phyloP scores from a whole-genome alignment of 2,329 filamentous ascomycete genomes.

The Ophiostoma piceae region DNA sequence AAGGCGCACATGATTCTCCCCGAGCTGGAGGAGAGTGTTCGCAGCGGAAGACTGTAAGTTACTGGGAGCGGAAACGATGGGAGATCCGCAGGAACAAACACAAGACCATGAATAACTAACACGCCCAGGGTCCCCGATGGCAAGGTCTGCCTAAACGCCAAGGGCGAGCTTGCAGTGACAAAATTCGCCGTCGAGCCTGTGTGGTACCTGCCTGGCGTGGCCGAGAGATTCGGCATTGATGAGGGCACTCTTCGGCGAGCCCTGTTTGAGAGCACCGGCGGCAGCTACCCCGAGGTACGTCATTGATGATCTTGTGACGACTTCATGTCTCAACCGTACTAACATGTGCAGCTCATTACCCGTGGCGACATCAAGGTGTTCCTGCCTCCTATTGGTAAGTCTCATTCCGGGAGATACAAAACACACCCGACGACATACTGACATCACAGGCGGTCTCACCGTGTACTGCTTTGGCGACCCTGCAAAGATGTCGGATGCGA shows the following conservation, averaged over 20 bases:
- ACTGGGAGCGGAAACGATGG: not conserved
- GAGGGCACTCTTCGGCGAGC: slow-evolving; percentile 81
- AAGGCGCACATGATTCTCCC: slow-evolving; percentile 92
- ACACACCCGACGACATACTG: not conserved
- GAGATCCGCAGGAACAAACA: not conserved
- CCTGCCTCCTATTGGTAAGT: slow-evolving; percentile 76
- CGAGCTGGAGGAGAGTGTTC: slow-evolving; percentile 85
- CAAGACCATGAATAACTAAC: not conserved
- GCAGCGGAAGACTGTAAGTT: slow-evolving; percentile 61
- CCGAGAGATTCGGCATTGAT: slow-evolving; percentile 88
- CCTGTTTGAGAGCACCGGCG: slow-evolving; percentile 91
- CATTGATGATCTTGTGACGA: not conserved
- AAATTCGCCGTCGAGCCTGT: slow-evolving; percentile 96
- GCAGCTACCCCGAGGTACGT: slow-evolving; percentile 78
- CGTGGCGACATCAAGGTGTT: slow-evolving; percentile 92
- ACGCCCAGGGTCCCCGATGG: slow-evolving; percentile 60
- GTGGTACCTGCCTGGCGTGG: slow-evolving; percentile 82
- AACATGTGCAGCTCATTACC: slow-evolving; percentile 64
- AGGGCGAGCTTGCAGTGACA: slow-evolving; percentile 84
- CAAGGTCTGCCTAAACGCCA: slow-evolving; percentile 81
- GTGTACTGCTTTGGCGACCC: slow-evolving; percentile 97
- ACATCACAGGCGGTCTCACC: slow-evolving; percentile 64
- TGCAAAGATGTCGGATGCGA: slow-evolving; percentile 85
- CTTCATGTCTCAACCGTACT: not conserved
- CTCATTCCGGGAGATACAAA: not conserved